Conservation (phyloP, 1,139 yeast species). For the Protomyces gravidus region DNA sequence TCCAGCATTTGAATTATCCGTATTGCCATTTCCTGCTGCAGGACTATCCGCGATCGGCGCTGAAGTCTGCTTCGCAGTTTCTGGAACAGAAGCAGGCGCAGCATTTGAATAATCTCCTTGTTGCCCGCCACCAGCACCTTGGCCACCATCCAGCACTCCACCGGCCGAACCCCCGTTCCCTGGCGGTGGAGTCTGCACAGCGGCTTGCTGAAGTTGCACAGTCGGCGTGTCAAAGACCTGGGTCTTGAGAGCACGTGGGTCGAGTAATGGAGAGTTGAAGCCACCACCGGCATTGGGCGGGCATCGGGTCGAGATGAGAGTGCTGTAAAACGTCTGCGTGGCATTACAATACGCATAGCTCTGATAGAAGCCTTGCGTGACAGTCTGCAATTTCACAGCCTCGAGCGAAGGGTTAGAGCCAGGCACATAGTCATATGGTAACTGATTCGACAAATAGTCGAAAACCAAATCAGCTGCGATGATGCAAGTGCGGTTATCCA, state of each 20-base stretch:
- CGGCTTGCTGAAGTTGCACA: neutral
- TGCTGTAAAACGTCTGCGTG: neutral
- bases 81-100: too few species aligned
- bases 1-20: neutral
- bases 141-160: too few species aligned
- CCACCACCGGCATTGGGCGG: neutral
- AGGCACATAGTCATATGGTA: neutral
- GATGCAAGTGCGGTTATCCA: neutral
- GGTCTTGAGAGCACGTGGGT: neutral
- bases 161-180: too few species aligned
- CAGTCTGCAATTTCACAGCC: neutral
- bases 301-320: neutral
- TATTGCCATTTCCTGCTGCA: neutral
- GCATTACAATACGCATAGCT: neutral
- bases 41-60: too few species aligned
- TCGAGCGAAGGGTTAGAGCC: neutral
- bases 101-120: too few species aligned
- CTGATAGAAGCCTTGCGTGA: neutral
- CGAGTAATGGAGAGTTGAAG: neutral
- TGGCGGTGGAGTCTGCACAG: neutral
- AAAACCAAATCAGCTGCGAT: neutral
- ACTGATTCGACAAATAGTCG: neutral
- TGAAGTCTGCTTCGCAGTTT: too few species aligned
- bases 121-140: too few species aligned
- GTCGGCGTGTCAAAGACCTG: neutral